Conservation (phyloP, 768 basidiomycete species). For the Rhizopogon sp. region DNA sequence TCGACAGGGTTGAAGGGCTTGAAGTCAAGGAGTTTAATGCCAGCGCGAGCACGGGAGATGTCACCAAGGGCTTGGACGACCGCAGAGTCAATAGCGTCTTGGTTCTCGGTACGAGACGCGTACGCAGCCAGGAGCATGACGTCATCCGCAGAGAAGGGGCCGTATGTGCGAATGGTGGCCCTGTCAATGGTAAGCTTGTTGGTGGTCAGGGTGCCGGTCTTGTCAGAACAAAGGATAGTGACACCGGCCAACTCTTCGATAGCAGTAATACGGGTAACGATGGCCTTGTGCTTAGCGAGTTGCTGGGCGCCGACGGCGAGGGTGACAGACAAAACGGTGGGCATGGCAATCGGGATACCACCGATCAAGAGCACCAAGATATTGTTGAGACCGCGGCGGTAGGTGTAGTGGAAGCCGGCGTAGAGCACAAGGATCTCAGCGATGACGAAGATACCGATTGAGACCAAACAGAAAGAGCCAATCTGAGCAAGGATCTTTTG, state of each 20-base stretch:
- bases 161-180: constrained; percentile 87
- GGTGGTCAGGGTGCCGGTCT: constrained; percentile 97
- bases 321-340: constrained; percentile 95
- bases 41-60: constrained; percentile 68
- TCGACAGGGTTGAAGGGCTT: constrained; percentile 99
- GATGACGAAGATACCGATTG: constrained; percentile 93
- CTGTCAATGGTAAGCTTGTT: constrained; percentile 99
- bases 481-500: constrained; percentile 98
- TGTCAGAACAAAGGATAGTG: constrained; percentile 98
- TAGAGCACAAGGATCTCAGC: constrained; percentile 94
- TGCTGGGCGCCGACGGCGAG: constrained; percentile 99
- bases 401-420: constrained; percentile 83
- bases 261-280: constrained; percentile 98
- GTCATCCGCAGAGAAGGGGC: constrained; percentile 82
- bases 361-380: constrained; percentile 98
- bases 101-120: constrained; percentile 97
- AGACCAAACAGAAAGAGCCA: constrained; percentile 94
- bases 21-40: constrained; percentile 96
- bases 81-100: constrained; percentile 92
- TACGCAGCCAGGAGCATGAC: constrained; percentile 93
- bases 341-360: constrained; percentile 99
- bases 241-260: constrained; percentile 98
- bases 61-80: constrained; percentile 81
- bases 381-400: constrained; percentile 94
- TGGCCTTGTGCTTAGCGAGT: constrained; percentile 98